Evolutionary conservation across 306 rosid genomes (phyloP).

Genomic region (Ochetophila trinervis): DNA sequence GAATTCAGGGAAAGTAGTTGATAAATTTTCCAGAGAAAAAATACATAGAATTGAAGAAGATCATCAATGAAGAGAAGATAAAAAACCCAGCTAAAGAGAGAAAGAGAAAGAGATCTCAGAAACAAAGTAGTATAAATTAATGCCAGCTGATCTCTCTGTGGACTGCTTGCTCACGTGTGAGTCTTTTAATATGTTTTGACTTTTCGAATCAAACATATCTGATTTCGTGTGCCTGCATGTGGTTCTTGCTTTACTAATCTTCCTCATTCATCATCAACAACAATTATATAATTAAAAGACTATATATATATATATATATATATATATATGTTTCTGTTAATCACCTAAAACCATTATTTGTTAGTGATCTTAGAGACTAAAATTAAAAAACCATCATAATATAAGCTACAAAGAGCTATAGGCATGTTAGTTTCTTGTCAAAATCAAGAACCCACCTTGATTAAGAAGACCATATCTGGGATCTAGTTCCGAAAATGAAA

Average conservation of each 20-base stretch:
- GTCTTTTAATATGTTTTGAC: slow-evolving; percentile 82
- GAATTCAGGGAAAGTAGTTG: slow-evolving; percentile 25
- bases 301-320: background rate
- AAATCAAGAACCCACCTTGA: slow-evolving; percentile 43
- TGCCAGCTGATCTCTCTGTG: slow-evolving; percentile 28
- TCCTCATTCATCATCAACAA: too few species aligned
- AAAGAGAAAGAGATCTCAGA: background rate
- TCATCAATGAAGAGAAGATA: slow-evolving; percentile 12
- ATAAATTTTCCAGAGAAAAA: slow-evolving; percentile 6
- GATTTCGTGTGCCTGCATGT: slow-evolving; percentile 67
- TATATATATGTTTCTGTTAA: slow-evolving; percentile 26
- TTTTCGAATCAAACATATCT: slow-evolving; percentile 39
- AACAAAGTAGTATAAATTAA: background rate
- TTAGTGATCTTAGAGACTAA: too few species aligned
- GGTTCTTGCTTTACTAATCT: slow-evolving; percentile 50
- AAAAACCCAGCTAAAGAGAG: slow-evolving; percentile 12
- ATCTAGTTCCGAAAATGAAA: slow-evolving; percentile 32
- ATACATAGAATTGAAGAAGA: background rate
- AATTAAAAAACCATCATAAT: background rate
- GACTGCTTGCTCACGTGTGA: slow-evolving; percentile 66
- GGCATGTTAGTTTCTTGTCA: slow-evolving; percentile 49
- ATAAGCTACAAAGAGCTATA: slow-evolving; percentile 20
- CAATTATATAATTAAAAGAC: too few species aligned
- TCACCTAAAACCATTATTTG: slow-evolving; percentile 9
- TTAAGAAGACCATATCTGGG: slow-evolving; percentile 29